Conservation (phyloP, 306 rosid species). For the Trifolium fragiferum region DNA sequence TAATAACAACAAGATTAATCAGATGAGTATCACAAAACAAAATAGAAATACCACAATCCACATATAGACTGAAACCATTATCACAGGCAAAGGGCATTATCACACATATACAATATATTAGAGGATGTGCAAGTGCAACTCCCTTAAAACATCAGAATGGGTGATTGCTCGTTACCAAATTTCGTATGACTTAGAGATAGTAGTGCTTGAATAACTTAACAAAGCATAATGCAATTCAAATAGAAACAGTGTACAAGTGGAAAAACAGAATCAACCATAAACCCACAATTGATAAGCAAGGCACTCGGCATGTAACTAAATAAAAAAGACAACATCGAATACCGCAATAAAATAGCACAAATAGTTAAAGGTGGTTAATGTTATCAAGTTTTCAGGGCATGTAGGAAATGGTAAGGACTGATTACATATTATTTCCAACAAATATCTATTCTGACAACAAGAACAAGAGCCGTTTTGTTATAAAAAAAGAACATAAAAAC, state of each 20-base stretch:
- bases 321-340: constrained; percentile 3
- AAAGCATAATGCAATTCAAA: constrained; percentile 32
- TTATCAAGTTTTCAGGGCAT: constrained; percentile 5
- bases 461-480: not conserved
- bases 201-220: constrained; percentile 28
- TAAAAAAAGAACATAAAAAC: not conserved
- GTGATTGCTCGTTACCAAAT: constrained; percentile 25
- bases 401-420: not conserved
- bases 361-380: not conserved
- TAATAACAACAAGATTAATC: constrained; percentile 1
- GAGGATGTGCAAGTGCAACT: not conserved
- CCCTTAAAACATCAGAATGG: constrained; percentile 14
- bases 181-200: constrained; percentile 11
- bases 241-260: not conserved
- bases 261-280: constrained; percentile 26
- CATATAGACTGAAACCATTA: constrained; percentile 21
- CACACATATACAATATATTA: constrained; percentile 19
- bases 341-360: constrained; percentile 32
- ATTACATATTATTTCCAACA: constrained; percentile 6
- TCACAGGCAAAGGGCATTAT: not conserved
- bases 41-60: constrained; percentile 32
- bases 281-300: not conserved
- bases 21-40: constrained; percentile 33
- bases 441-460: constrained; percentile 7
- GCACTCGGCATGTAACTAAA: constrained; percentile 10